Evolutionary conservation across 2,329 filamentous ascomycete species (phyloP).

Genomic region (Pseudogymnoascus sp.): DNA sequence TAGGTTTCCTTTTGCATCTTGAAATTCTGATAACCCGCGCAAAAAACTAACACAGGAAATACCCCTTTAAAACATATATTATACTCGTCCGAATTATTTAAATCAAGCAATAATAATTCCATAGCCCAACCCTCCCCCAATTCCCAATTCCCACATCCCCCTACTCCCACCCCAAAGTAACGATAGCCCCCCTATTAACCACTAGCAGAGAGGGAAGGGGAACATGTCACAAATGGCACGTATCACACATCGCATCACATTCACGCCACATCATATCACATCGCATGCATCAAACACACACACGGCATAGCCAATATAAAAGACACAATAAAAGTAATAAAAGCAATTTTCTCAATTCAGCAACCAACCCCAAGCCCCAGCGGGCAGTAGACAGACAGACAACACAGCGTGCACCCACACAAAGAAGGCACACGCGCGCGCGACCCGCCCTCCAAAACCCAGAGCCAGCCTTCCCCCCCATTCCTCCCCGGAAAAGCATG

Average conservation of each 20-base stretch:
- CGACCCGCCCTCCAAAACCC: not conserved
- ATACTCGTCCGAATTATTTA: not conserved
- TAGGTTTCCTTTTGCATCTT: not conserved
- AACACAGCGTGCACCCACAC: not conserved
- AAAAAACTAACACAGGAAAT: not conserved
- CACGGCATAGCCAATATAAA: not conserved
- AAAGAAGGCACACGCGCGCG: not conserved
- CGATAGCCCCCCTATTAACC: not conserved
- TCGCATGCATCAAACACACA: not conserved
- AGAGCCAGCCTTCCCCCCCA: not conserved
- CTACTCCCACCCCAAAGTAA: not conserved
- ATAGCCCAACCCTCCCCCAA: too few relatives aligned
- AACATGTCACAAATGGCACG: not conserved
- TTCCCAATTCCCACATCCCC: too few relatives aligned
- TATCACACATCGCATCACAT: not conserved
- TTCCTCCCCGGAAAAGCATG: not conserved
- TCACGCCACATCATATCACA: not conserved
- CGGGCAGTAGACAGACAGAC: not conserved
- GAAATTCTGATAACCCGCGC: not conserved
- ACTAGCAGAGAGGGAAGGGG: not conserved
- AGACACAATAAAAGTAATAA: not conserved
- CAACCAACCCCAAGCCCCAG: not conserved
- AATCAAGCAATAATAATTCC: too few relatives aligned
- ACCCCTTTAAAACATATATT: not conserved
- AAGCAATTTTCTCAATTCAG: constrained; percentile 1